Evolutionary conservation across 2,329 filamentous ascomycete genomes (phyloP), one percentile per base, ranked within the genome.

Genomic region (Trichoderma sp.): DNA sequence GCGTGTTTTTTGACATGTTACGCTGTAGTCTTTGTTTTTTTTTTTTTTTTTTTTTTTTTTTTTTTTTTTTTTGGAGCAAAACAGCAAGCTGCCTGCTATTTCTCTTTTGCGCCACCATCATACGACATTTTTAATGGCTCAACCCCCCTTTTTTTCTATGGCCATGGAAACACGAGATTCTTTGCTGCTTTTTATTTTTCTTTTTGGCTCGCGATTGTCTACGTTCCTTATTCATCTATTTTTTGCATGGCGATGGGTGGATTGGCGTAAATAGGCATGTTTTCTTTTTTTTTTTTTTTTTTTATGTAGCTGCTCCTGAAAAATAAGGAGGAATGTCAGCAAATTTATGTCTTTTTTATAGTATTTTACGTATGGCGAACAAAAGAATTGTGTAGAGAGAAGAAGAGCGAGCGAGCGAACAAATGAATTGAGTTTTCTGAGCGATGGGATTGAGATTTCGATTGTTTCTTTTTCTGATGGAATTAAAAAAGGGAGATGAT

Each of bases 91-190:
- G 55, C 55, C 33, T 58, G 55, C 55, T 37, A 24, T 21, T 24
- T 58, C 11, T 43, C 27, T 13, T n/a, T 14, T 31, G 40, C 24
- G 21, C 40, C 27, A 29, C 65, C 47, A 61, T 47, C 43, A 59
- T 57, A 59, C 31, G n/a, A 52, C 53, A 60, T 70, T 68, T 40
- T 57, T 70, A 69, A 70, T 64, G 59, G 33, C 53, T 68, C 13
- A 11, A 16, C 11, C 33, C 4, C 31, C 16, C 24, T 52, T 40
- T 14, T n/a, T 29, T 49, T 24, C 19, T 27, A 62, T 21, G 53
- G 57, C 69, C 37, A 64, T 64, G 59, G 29, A 43, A 19, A 19
- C 19, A 43, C 16, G 21, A 21, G 11, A 13, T 13, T 27, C 4
- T 57, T 24, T 19, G 5, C 11, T 55, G 3, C 19, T 2, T 31